A percentile compares a stretch with the other conserved stretches of the same genome.
Conservation (phyloP, 83 land plant genomes). For the Larix sibirica region DNA sequence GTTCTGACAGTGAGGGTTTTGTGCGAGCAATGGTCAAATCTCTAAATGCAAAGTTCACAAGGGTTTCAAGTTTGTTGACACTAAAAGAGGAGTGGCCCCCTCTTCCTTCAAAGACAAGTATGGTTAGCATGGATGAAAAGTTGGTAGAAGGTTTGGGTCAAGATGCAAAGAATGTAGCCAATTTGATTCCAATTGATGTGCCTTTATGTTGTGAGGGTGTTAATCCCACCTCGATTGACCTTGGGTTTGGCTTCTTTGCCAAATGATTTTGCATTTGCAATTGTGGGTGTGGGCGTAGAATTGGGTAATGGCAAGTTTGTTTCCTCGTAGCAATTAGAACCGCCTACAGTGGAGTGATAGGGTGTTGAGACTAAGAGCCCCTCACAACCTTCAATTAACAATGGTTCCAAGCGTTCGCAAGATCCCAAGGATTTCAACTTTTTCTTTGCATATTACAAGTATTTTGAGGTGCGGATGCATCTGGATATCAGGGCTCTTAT, state of each 20-base stretch:
- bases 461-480: background rate
- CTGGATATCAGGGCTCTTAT: too few relatives aligned
- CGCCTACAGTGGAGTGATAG: background rate
- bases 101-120: background rate
- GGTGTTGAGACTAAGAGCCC: background rate
- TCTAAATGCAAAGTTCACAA: too few relatives aligned
- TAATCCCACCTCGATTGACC: background rate
- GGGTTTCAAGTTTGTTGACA: too few relatives aligned
- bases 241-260: background rate
- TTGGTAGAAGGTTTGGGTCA: background rate
- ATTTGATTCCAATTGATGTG: background rate
- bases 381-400: background rate
- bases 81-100: background rate
- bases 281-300: background rate
- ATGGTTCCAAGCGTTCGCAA: background rate
- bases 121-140: background rate
- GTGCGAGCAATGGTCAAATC: too few relatives aligned
- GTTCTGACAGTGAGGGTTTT: too few relatives aligned
- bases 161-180: background rate
- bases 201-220: background rate
- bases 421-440: background rate
- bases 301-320: background rate
- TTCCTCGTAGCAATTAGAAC: background rate
- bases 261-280: background rate
- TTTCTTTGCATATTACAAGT: background rate